phyloP scores from a whole-genome alignment of 108 stramenopile species.

The Nitzschia sp. region DNA sequence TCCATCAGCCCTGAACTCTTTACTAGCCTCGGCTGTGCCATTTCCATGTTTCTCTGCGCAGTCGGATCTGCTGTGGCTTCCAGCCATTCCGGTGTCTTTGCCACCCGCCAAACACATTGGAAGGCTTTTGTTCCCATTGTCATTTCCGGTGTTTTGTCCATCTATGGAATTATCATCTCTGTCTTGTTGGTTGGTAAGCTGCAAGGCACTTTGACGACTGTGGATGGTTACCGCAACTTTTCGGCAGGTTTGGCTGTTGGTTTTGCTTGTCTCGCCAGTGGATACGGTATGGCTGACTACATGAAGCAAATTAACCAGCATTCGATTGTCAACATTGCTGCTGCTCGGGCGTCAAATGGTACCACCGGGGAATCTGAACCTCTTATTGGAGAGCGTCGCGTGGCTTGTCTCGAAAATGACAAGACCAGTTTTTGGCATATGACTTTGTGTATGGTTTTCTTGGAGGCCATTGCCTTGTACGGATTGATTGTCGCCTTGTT shows the following conservation, averaged over 20 bases:
- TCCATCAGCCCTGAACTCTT: conserved; percentile 23
- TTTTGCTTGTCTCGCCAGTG: conserved; percentile 50
- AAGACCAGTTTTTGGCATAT: conserved; percentile 8
- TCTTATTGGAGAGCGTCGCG: conserved; percentile 5
- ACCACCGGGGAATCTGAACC: neutral
- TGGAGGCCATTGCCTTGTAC: conserved; percentile 68
- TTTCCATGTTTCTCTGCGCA: conserved; percentile 45
- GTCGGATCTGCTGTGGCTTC: conserved; percentile 49
- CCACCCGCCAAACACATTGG: conserved; percentile 29
- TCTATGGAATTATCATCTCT: conserved; percentile 60
- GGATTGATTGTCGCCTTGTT: conserved; percentile 66
- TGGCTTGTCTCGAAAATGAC: neutral
- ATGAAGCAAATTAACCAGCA: conserved; percentile 32
- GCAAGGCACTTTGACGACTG: conserved; percentile 20
- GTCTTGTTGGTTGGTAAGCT: conserved; percentile 40
- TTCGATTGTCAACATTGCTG: neutral
- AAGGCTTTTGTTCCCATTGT: conserved; percentile 49
- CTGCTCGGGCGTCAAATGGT: neutral
- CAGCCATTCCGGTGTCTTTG: conserved; percentile 43
- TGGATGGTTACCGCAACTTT: conserved; percentile 48
- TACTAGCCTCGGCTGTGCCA: conserved; percentile 43
- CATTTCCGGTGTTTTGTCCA: conserved; percentile 55
- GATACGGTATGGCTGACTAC: conserved; percentile 51
- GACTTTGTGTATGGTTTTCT: conserved; percentile 39
- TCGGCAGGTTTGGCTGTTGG: conserved; percentile 58